Evolutionary conservation across 148 eudicot genomes (phyloP).

Genomic region (Camellia lanceoleosa): DNA sequence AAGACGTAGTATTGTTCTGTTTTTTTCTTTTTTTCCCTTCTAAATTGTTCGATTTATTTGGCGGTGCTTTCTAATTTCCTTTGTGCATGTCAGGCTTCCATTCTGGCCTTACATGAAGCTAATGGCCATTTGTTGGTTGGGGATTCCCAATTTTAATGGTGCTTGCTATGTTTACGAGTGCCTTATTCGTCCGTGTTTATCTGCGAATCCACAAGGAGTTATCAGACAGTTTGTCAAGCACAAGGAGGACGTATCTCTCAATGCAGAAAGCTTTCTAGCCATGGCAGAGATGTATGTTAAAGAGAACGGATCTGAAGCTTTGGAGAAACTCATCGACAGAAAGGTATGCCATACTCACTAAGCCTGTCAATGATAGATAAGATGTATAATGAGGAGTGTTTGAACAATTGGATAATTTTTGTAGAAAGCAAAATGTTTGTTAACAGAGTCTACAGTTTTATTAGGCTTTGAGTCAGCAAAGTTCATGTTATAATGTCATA

Average conservation of each 20-base stretch:
- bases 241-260: not conserved
- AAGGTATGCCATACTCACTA: constrained; percentile 2
- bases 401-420: too few relatives aligned
- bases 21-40: too few relatives aligned
- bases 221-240: constrained; percentile 1
- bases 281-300: constrained; percentile 5
- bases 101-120: constrained; percentile 15
- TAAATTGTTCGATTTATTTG: too few relatives aligned
- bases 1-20: too few relatives aligned
- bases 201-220: not conserved
- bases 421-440: not conserved
- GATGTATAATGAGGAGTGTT: not conserved
- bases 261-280: constrained; percentile 3
- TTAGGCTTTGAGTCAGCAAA: too few relatives aligned
- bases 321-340: constrained; percentile 6
- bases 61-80: not conserved
- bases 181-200: constrained; percentile 4
- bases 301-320: constrained; percentile 16
- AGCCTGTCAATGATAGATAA: not conserved
- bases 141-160: constrained; percentile 9
- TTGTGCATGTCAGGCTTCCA: constrained; percentile 6
- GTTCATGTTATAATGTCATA: too few relatives aligned
- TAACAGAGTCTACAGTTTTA: too few relatives aligned
- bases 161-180: constrained; percentile 2
- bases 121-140: constrained; percentile 2